Evolutionary conservation across 2,329 filamentous ascomycete genomes (phyloP).

Genomic region (Aspergillus quadrilineatus): DNA sequence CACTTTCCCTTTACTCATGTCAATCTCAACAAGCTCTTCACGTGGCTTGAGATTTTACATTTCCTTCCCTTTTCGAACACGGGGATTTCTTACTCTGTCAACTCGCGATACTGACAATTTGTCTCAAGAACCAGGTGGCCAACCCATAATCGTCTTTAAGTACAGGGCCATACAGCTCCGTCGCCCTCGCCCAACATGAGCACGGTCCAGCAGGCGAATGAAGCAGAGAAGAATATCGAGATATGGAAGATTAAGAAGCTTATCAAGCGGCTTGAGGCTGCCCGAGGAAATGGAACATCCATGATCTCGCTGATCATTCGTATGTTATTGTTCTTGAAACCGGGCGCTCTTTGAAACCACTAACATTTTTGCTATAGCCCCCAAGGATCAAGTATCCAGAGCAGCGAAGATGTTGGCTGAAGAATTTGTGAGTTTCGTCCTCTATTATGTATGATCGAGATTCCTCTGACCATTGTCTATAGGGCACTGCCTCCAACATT

Average conservation of each 20-base stretch:
- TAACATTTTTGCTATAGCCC: conserved; percentile 57
- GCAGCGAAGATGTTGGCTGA: conserved; percentile 99
- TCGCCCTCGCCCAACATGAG: conserved; percentile 67
- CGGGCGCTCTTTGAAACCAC: conserved; percentile 2
- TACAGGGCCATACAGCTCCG: conserved; percentile 25
- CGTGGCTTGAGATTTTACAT: neutral
- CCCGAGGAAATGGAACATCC: conserved; percentile 95
- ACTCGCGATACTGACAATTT: conserved; percentile 5
- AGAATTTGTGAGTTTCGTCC: conserved; percentile 75
- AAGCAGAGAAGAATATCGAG: conserved; percentile 96
- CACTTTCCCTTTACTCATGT: neutral
- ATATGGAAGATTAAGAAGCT: conserved; percentile 97
- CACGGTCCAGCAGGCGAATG: conserved; percentile 70
- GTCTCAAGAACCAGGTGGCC: conserved; percentile 19
- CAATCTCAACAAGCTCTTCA: neutral
- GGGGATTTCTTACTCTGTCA: neutral
- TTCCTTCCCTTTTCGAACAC: neutral
- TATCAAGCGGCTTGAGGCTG: conserved; percentile 96
- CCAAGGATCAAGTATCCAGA: conserved; percentile 96
- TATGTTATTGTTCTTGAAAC: conserved; percentile 49
- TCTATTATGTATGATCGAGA: neutral
- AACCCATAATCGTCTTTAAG: conserved; percentile 19
- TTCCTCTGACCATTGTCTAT: conserved; percentile 15
- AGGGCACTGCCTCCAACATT: conserved; percentile 99
- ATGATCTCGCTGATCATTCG: conserved; percentile 99